phyloP scores from a whole-genome alignment of 2,329 filamentous ascomycete genomes.

The Camptophora hylomeconis region DNA sequence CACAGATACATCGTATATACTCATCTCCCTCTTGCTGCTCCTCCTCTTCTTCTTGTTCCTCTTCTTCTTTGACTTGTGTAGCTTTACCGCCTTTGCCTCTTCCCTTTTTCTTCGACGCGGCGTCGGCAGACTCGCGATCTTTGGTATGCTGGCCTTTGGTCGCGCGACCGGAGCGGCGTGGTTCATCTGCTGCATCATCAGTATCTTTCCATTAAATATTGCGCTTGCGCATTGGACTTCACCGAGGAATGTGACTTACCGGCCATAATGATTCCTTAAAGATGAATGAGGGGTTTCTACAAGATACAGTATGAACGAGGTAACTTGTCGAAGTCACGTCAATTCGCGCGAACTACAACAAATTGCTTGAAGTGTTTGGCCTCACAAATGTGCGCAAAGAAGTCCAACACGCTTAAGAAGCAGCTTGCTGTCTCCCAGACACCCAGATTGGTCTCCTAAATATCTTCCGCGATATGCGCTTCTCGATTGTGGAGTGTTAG shows the following conservation, averaged over 20 bases:
- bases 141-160: conserved; percentile 95
- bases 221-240: conserved; percentile 2
- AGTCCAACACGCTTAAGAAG: not conserved
- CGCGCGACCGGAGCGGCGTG: conserved; percentile 83
- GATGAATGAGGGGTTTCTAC: conserved; percentile 12
- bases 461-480: too few species aligned
- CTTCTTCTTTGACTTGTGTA: conserved; percentile 21
- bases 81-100: conserved; percentile 33
- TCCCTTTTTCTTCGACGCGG: conserved; percentile 36
- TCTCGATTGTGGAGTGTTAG: too few species aligned
- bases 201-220: conserved; percentile 2
- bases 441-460: not conserved
- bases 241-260: conserved; percentile 41
- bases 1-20: conserved; percentile 76
- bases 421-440: not conserved
- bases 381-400: not conserved
- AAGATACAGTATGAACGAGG: conserved; percentile 6
- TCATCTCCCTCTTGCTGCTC: conserved; percentile 47
- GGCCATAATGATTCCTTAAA: conserved; percentile 36
- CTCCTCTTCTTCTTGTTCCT: conserved; percentile 29
- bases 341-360: conserved; percentile 15
- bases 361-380: conserved; percentile 6
- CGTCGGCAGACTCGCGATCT: conserved; percentile 60
- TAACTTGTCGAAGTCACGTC: conserved; percentile 13
- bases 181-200: conserved; percentile 48